A percentile compares a stretch with the other conserved stretches of the same genome.
These are phyloP conservation scores for Lumnitzera racemosa DNA, from an alignment of 345 rosid species.

Conservation along the genomic window DNA sequence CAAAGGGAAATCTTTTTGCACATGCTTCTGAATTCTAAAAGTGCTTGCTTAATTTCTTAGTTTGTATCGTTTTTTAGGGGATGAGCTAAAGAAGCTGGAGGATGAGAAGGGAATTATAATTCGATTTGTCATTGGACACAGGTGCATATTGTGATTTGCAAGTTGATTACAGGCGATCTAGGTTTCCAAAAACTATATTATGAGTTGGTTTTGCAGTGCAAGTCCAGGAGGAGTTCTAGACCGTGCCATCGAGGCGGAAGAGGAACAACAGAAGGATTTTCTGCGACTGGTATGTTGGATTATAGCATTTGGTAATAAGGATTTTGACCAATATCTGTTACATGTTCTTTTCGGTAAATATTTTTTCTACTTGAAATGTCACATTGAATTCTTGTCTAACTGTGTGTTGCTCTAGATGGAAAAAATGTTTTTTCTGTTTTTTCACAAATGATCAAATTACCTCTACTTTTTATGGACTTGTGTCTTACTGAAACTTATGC, in stretches of 20 bases:
- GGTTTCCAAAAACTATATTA: background rate
- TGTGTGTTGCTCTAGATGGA: too few relatives aligned
- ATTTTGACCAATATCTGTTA: background rate
- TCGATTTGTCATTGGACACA: conserved; percentile 57
- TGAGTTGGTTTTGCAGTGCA: conserved; percentile 34
- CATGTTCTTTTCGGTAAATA: too few relatives aligned
- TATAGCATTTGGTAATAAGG: background rate
- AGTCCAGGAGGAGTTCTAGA: conserved; percentile 62
- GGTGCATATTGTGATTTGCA: conserved; percentile 19
- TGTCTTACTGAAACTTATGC: conserved; percentile 4
- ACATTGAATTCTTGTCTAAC: too few relatives aligned
- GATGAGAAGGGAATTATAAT: conserved; percentile 61
- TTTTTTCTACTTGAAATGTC: too few relatives aligned
- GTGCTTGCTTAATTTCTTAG: background rate
- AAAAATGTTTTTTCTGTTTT: too few relatives aligned
- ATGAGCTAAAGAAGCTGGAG: conserved; percentile 57
- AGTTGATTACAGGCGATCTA: background rate
- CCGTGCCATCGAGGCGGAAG: conserved; percentile 64
- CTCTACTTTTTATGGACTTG: too few relatives aligned
- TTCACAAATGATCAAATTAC: background rate
- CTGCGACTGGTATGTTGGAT: conserved; percentile 42
- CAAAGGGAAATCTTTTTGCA: background rate
- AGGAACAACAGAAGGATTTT: conserved; percentile 59
- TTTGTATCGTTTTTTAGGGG: conserved; percentile 27
- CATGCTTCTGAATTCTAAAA: background rate